Percentiles rank a stretch among this genome's conserved stretches.
Conservation (phyloP, 306 rosid genomes). For the Malus sylvestris region DNA sequence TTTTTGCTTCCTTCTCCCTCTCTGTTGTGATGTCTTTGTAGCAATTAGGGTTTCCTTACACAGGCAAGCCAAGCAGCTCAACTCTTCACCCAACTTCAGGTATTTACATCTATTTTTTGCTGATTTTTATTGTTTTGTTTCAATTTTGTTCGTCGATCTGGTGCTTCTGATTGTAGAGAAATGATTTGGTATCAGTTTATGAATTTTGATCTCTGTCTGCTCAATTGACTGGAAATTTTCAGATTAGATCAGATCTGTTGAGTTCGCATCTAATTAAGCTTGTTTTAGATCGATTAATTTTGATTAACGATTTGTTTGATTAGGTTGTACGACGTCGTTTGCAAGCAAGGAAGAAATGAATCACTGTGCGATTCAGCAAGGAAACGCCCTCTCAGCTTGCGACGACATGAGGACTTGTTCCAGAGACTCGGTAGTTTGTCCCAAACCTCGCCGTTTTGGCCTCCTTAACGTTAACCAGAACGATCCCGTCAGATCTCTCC, state of each 20-base stretch:
- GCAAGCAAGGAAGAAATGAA: slow-evolving; percentile 37
- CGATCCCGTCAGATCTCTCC: slow-evolving; percentile 45
- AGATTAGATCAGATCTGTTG: not conserved
- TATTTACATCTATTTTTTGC: not conserved
- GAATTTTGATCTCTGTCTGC: not conserved
- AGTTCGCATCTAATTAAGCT: not conserved
- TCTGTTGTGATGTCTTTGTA: not conserved
- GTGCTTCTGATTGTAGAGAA: not conserved
- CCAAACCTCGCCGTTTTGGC: slow-evolving; percentile 84
- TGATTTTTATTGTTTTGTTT: not conserved
- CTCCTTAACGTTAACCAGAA: slow-evolving; percentile 37
- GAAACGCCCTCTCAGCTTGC: slow-evolving; percentile 42
- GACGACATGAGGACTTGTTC: slow-evolving; percentile 47
- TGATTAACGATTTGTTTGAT: not conserved
- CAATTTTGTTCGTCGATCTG: not conserved
- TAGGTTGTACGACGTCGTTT: slow-evolving; percentile 21
- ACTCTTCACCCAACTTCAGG: not conserved
- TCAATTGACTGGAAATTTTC: not conserved
- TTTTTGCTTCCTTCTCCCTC: not conserved
- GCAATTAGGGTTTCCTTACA: not conserved
- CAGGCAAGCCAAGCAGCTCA: not conserved
- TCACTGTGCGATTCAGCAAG: slow-evolving; percentile 55
- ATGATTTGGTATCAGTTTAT: not conserved
- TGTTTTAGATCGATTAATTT: not conserved
- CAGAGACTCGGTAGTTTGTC: slow-evolving; percentile 58